phyloP scores from a whole-genome alignment of 768 basidiomycete genomes.

The Suillus brevipes region DNA sequence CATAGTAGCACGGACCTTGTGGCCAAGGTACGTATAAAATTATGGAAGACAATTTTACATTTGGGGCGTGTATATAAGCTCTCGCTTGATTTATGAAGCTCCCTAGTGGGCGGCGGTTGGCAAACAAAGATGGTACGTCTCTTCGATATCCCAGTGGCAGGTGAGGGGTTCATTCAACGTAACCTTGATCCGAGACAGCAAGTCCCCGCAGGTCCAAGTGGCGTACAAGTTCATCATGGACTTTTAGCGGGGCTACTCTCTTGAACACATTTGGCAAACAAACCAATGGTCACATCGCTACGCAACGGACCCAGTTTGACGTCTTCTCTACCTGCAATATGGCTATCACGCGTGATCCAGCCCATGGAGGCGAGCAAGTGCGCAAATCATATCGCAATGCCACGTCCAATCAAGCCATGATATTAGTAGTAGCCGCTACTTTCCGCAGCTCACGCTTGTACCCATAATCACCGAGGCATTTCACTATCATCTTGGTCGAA shows the following conservation, averaged over 20 bases:
- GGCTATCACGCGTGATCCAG: background rate
- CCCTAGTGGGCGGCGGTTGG: background rate
- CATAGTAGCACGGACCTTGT: background rate
- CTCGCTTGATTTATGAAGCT: slow-evolving; percentile 5
- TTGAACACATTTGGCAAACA: no score
- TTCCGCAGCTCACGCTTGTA: slow-evolving; percentile 2
- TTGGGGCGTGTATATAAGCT: slow-evolving; percentile 4
- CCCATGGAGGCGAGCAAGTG: background rate
- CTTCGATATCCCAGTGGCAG: background rate
- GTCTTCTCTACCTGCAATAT: background rate
- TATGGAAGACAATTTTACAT: slow-evolving; percentile 1
- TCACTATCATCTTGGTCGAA: slow-evolving; percentile 6
- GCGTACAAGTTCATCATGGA: slow-evolving; percentile 3
- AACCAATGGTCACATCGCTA: no score
- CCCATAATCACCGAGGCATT: slow-evolving; percentile 6
- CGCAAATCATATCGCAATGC: slow-evolving; percentile 5
- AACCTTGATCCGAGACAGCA: slow-evolving; percentile 3
- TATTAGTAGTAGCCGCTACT: background rate
- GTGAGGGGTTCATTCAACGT: background rate
- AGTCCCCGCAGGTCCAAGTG: slow-evolving; percentile 1
- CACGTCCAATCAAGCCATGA: background rate
- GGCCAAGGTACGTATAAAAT: background rate
- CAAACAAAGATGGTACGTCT: background rate
- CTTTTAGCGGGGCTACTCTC: no score
- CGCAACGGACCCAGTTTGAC: background rate